These are phyloP conservation scores for Aspergillus ochraceoroseus DNA, from an alignment of 2,329 filamentous ascomycete species.

Conservation along the genomic window DNA sequence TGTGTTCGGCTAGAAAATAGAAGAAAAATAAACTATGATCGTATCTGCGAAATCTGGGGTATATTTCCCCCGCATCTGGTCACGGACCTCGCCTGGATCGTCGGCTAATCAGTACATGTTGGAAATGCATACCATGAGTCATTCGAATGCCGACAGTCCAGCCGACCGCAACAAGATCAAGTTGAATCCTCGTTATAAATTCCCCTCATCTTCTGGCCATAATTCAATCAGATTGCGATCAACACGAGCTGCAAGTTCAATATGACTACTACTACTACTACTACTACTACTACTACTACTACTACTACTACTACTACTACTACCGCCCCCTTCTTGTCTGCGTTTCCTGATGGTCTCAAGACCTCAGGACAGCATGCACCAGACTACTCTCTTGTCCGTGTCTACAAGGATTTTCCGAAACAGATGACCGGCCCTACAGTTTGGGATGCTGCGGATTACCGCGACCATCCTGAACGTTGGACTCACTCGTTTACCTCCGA, in stretches of 20 bases:
- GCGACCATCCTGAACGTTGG: constrained; percentile 62
- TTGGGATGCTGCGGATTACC: constrained; percentile 65
- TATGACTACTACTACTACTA: background rate
- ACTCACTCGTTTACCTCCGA: constrained; percentile 62
- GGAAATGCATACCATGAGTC: too few species aligned
- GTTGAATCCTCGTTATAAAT: too few species aligned
- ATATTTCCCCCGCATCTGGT: too few species aligned
- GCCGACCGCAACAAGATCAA: too few species aligned
- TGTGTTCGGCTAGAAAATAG: too few species aligned
- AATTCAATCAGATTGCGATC: too few species aligned
- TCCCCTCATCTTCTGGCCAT: too few species aligned
- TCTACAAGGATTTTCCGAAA: constrained; percentile 66
- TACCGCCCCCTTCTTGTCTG: constrained; percentile 10
- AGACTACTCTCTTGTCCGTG: constrained; percentile 58
- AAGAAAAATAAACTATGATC: too few species aligned
- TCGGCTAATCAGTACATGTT: constrained; percentile 2
- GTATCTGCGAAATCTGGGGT: too few species aligned
- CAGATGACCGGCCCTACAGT: constrained; percentile 67
- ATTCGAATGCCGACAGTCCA: too few species aligned
- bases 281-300: background rate
- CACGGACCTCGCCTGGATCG: background rate
- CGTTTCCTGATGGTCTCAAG: constrained; percentile 62
- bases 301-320: constrained; percentile 2
- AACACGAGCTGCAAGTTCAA: too few species aligned
- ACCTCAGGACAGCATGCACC: constrained; percentile 70